Percentiles rank a stretch among this genome's conserved stretches.
These are phyloP conservation scores for Suillus cothurnatus DNA, from an alignment of 768 basidiomycete genomes.

Conservation along the genomic window DNA sequence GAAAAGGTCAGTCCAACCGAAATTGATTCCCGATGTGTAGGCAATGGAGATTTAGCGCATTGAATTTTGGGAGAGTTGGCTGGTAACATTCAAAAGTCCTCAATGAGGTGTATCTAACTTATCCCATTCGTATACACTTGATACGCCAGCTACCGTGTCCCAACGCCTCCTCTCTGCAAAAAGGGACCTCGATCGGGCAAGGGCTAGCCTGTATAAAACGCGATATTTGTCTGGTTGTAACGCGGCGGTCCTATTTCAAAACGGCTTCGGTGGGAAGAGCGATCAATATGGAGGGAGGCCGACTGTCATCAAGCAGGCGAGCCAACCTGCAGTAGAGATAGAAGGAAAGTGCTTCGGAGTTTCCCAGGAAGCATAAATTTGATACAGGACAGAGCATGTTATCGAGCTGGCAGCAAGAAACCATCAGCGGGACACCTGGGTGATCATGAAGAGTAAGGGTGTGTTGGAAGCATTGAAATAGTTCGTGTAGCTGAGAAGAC, in stretches of 20 bases:
- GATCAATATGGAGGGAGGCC: neutral
- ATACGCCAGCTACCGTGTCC: neutral
- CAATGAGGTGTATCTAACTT: neutral
- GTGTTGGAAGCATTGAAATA: neutral
- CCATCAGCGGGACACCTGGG: neutral
- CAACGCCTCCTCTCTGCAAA: neutral
- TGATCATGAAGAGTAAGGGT: neutral
- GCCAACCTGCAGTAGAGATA: neutral
- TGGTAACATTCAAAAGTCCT: neutral
- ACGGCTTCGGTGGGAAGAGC: neutral
- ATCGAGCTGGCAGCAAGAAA: neutral
- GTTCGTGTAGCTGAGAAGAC: neutral
- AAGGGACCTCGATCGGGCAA: neutral
- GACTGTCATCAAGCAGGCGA: neutral
- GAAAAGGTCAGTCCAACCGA: too few relatives aligned
- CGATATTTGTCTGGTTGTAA: neutral
- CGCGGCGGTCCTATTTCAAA: neutral
- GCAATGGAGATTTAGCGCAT: neutral
- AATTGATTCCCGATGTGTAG: neutral
- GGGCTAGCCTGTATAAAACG: neutral
- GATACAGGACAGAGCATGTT: neutral
- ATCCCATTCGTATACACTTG: neutral
- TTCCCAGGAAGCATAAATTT: neutral
- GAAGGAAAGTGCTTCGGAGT: neutral
- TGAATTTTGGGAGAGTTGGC: neutral